A percentile compares a stretch with the other conserved stretches of the same genome.
These are phyloP conservation scores for Alternaria arbusti DNA, from an alignment of 2,329 filamentous ascomycete species.

Conservation along the genomic window DNA sequence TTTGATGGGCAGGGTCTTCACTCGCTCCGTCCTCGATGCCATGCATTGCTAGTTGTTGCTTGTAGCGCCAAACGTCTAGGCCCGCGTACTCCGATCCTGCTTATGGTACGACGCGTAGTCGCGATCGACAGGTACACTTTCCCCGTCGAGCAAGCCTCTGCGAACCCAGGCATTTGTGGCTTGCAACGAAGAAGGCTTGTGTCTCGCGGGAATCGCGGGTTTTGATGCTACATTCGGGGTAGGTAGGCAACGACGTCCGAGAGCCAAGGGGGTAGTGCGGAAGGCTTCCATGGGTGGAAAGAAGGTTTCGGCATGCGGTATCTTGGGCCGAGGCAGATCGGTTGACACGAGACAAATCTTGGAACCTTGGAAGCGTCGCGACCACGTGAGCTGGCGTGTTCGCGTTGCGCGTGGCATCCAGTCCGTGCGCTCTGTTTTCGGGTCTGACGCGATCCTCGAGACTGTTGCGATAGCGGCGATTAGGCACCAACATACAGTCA, in stretches of 20 bases:
- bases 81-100: neutral
- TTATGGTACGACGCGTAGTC: neutral
- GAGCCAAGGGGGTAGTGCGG: neutral
- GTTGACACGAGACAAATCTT: neutral
- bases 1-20: neutral
- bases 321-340: neutral
- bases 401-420: constrained; percentile 2
- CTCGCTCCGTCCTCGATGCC: neutral
- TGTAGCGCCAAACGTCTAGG: neutral
- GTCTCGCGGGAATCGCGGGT: neutral
- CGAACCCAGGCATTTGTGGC: neutral
- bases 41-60: neutral
- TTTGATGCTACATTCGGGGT: neutral
- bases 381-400: constrained; percentile 12
- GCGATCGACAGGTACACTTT: constrained; percentile 8
- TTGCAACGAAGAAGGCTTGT: constrained; percentile 2
- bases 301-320: neutral
- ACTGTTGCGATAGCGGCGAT: neutral
- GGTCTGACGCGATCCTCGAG: constrained; percentile 4
- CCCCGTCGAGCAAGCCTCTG: neutral
- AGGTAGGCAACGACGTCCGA: neutral
- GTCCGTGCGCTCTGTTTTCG: constrained; percentile 10
- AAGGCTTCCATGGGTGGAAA: neutral
- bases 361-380: neutral
- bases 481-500: neutral